A percentile compares a stretch with the other conserved stretches of the same genome.
phyloP scores from a whole-genome alignment of 192 early-diverging fungal species.

The Pecoramyces ruminantium region DNA sequence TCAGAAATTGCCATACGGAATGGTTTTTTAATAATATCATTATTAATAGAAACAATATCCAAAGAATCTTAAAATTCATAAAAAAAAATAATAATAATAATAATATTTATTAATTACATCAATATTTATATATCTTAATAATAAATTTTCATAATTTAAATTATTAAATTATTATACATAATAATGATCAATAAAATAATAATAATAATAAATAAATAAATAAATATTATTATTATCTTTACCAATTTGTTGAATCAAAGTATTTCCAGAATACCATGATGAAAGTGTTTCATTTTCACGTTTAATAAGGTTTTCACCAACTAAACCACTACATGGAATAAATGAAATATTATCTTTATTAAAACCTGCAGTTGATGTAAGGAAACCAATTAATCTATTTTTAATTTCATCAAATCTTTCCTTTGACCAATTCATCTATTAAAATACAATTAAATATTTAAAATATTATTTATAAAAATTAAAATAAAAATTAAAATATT shows the following conservation, averaged over 20 bases:
- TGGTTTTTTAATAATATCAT: constrained; percentile 55
- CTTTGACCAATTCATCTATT: constrained; percentile 61
- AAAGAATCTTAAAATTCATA: constrained; percentile 6
- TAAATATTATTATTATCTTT: neutral
- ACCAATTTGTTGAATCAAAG: constrained; percentile 58
- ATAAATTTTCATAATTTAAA: no score
- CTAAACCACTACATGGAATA: constrained; percentile 83
- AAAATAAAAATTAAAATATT: neutral
- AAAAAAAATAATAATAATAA: constrained; percentile 1
- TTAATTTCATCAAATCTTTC: constrained; percentile 61
- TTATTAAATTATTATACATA: neutral
- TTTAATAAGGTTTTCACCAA: constrained; percentile 66
- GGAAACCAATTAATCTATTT: constrained; percentile 25
- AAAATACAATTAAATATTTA: neutral
- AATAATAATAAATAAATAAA: constrained; percentile 1
- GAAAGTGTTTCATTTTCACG: constrained; percentile 20
- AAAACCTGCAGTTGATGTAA: constrained; percentile 74
- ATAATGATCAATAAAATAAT: neutral
- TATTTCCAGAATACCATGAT: constrained; percentile 66
- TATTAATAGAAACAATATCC: constrained; percentile 61
- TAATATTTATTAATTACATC: no score
- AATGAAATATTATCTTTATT: constrained; percentile 50
- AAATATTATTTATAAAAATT: neutral
- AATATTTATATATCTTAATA: no score
- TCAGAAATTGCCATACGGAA: constrained; percentile 77